Evolutionary conservation across 495 filamentous ascomycete genomes (phyloP).

Genomic region (Aspergillus incahuasiensis): DNA sequence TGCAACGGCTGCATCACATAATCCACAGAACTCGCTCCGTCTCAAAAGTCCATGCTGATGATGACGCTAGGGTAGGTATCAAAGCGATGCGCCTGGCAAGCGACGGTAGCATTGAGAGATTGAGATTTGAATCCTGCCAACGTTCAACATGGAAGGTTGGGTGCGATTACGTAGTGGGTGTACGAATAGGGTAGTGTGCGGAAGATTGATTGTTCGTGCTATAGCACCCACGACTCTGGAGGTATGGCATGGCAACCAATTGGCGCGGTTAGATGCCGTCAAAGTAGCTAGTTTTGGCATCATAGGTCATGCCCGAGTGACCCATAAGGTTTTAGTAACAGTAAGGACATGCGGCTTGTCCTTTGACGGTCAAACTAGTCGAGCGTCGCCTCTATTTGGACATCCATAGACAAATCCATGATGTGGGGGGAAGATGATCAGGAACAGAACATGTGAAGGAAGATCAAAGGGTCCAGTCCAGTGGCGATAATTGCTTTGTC

Average conservation of each 20-base stretch:
- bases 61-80: no score
- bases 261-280: not conserved
- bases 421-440: not conserved
- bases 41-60: no score
- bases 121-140: not conserved
- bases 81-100: conserved; percentile 5
- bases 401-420: no score
- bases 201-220: not conserved
- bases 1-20: no score
- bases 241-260: not conserved
- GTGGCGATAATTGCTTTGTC: not conserved
- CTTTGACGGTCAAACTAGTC: no score
- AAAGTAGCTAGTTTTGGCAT: not conserved
- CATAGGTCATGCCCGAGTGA: no score
- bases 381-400: no score
- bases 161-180: no score
- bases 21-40: no score
- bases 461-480: not conserved
- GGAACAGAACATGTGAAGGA: not conserved
- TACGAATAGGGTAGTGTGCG: no score
- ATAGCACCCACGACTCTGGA: not conserved
- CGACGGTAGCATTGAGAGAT: not conserved
- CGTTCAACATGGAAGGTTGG: not conserved
- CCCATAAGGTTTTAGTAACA: no score
- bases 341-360: no score